Evolutionary conservation across 2,329 filamentous ascomycete species (phyloP), one percentile per base, ranked within the genome.

Genomic region (Fusarium ramigenum): DNA sequence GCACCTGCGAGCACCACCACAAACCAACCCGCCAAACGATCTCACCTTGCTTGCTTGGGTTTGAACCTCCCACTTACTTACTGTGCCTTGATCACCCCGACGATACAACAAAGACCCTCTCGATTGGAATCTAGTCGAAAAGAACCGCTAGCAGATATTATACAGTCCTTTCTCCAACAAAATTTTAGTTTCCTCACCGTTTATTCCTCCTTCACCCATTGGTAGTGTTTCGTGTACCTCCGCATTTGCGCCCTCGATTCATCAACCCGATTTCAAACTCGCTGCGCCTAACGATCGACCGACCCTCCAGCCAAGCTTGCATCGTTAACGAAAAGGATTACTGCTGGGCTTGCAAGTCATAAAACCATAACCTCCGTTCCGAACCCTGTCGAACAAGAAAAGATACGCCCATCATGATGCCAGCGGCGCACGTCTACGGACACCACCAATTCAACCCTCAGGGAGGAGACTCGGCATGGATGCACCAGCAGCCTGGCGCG

Each of bases 371-470:
- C 37, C 28, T 40, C 39, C 60, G 56, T 43, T 40, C 36, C 50
- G 39, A 56, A 60, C 39, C 30, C 42, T 57, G 59, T 63, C 28
- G 50, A 66, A 44, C 44, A 56, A 70, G 63, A 74, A 68, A 66
- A 72, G 66, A 54, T 63, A 70, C 65, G 72, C 77, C 77, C 78
- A 85, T 82, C 76, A 92, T 92, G 90, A 89, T 91, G 85, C 87
- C 87, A 69, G 87, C 88, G 79, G 84, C 88, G 77, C 90, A 90
- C 82, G 86, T 91, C 78, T 92, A 92, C 82, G 90, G 88, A 72
- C 91, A 93, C 79, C 90, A 91, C 78, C 90, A 91, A 77, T 91
- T 91, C 79, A 88, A 88, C 75, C 87, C 87, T 57, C 90, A 92
- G 79, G 84, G 76, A 58, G 76, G 84, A 52, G 90, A 91, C 67